Conservation (phyloP, 176 grass and related monocot genomes). For the Eremochloa ophiuroides region DNA sequence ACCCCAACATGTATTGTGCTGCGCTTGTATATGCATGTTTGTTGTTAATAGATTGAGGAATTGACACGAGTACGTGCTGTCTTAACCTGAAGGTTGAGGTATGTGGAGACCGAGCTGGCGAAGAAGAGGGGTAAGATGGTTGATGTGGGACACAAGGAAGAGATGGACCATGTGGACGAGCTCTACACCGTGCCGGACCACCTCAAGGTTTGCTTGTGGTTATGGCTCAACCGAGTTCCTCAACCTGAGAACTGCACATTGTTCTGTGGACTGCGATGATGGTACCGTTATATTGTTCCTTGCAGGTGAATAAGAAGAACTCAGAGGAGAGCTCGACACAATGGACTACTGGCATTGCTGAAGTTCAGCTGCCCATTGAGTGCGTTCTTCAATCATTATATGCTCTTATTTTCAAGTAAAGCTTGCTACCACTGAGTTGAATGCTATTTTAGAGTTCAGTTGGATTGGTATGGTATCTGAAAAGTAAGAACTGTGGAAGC, state of each 20-base stretch:
- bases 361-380: constrained; percentile 85
- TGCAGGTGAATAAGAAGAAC: constrained; percentile 95
- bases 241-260: neutral
- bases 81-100: constrained; percentile 66
- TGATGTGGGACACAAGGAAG: constrained; percentile 62
- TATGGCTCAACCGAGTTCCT: neutral
- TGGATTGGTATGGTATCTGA: neutral
- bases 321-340: constrained; percentile 96
- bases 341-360: constrained; percentile 93
- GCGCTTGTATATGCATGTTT: neutral
- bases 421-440: neutral
- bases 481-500: neutral
- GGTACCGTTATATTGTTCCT: neutral
- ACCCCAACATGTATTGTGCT: constrained; percentile 77
- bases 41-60: neutral
- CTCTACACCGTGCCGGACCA: constrained; percentile 75
- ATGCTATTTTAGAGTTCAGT: neutral
- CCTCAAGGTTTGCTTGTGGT: constrained; percentile 75
- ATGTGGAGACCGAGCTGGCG: constrained; percentile 82
- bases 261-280: neutral
- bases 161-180: constrained; percentile 77
- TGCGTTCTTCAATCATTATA: constrained; percentile 23
- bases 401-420: neutral
- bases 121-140: constrained; percentile 77
- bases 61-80: neutral